Evolutionary conservation across 805 yeast species (phyloP).

Genomic region (Schwanniomyces sp.): DNA sequence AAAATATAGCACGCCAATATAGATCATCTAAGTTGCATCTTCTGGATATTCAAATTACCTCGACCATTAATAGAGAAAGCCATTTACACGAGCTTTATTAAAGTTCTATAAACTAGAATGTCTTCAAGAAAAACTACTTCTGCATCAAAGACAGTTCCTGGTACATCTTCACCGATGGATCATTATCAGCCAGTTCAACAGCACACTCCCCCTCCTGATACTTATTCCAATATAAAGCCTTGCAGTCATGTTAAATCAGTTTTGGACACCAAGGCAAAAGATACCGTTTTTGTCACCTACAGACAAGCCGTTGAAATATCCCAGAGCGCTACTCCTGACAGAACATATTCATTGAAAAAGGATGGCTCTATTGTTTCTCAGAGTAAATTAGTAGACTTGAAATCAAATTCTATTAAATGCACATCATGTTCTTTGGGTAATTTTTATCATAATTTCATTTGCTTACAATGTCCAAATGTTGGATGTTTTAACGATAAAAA

Average conservation of each 20-base stretch:
- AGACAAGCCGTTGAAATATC: slow-evolving; percentile 51
- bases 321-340: slow-evolving; percentile 27
- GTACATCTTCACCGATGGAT: neutral
- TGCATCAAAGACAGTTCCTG: slow-evolving; percentile 1
- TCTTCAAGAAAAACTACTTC: slow-evolving; percentile 2
- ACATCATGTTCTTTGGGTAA: slow-evolving; percentile 45
- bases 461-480: slow-evolving; percentile 75
- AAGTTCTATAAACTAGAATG: neutral
- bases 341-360: slow-evolving; percentile 28
- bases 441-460: slow-evolving; percentile 52
- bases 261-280: slow-evolving; percentile 48
- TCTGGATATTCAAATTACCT: neutral
- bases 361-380: slow-evolving; percentile 40
- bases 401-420: slow-evolving; percentile 49
- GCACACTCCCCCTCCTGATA: slow-evolving; percentile 18
- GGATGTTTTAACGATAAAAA: slow-evolving; percentile 57
- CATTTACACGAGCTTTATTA: neutral
- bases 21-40: neutral
- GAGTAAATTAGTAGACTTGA: slow-evolving; percentile 37
- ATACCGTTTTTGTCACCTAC: slow-evolving; percentile 50
- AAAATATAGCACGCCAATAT: neutral
- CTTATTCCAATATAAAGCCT: slow-evolving; percentile 35
- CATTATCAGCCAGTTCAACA: slow-evolving; percentile 1
- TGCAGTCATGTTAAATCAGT: slow-evolving; percentile 52
- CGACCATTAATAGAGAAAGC: neutral